Conservation (phyloP, 495 filamentous ascomycete genomes). For the Chaetomium fimeti region DNA sequence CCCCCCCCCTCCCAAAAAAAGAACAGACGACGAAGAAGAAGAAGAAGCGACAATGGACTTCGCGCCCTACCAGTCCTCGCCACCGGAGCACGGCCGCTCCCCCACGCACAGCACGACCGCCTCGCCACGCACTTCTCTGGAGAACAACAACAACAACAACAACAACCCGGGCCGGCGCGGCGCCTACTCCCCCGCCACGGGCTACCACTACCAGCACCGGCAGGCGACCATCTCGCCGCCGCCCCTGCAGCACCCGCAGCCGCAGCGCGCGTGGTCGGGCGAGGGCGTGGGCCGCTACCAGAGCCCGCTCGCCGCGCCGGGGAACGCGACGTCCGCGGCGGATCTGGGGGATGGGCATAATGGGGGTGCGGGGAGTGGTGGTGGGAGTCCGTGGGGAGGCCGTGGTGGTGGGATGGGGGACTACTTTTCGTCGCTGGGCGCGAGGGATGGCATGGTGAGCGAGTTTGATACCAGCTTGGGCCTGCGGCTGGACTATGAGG, state of each 20-base stretch:
- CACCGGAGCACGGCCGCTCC: constrained; percentile 74
- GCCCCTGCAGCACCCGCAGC: constrained; percentile 51
- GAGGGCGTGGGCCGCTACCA: constrained; percentile 29
- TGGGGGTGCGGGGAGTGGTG: background rate
- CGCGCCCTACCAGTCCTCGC: constrained; percentile 89
- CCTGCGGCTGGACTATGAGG: constrained; percentile 75
- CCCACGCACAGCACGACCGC: constrained; percentile 50
- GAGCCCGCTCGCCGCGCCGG: constrained; percentile 22
- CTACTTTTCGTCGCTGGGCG: constrained; percentile 37
- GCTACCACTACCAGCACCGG: constrained; percentile 37
- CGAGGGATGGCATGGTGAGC: constrained; percentile 42
- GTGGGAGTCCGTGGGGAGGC: constrained; percentile 2
- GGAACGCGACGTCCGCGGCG: background rate
- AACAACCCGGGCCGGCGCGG: constrained; percentile 34
- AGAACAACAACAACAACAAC: constrained; percentile 22
- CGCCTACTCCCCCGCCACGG: constrained; percentile 45
- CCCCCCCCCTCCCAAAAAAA: no score
- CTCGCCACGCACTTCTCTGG: constrained; percentile 53
- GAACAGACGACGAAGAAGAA: no score
- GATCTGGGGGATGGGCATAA: background rate
- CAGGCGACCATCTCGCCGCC: constrained; percentile 42
- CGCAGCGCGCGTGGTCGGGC: constrained; percentile 50
- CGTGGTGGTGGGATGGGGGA: constrained; percentile 33
- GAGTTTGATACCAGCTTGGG: constrained; percentile 72
- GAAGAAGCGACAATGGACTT: no score